A percentile compares a stretch with the other conserved stretches of the same genome.
Conservation (phyloP, 75 land plant genomes). For the Picea sitchensis region DNA sequence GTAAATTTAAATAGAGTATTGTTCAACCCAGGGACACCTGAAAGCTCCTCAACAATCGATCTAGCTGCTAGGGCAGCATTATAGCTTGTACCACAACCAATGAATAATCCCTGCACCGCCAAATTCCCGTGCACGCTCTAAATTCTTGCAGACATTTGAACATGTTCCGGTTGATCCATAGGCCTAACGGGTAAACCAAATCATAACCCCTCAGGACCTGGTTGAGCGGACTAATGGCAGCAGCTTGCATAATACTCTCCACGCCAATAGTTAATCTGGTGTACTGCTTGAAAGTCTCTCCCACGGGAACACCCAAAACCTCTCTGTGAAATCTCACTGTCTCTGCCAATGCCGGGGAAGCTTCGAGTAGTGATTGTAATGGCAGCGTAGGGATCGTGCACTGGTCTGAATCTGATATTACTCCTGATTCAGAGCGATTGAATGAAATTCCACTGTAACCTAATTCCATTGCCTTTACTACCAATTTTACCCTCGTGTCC, state of each 20-base stretch:
- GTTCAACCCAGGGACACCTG: too few species aligned
- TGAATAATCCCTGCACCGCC: too few species aligned
- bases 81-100: too few species aligned
- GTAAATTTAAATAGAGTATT: too few species aligned
- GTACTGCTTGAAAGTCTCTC: constrained; percentile 69
- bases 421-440: constrained; percentile 46
- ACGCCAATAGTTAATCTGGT: constrained; percentile 58
- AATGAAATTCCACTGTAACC: constrained; percentile 77
- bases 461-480: constrained; percentile 53
- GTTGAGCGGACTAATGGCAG: constrained; percentile 38
- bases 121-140: constrained; percentile 17
- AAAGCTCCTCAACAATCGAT: too few species aligned
- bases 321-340: constrained; percentile 58
- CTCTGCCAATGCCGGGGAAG: constrained; percentile 43
- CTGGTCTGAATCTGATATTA: constrained; percentile 50
- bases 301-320: constrained; percentile 45
- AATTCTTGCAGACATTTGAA: constrained; percentile 50
- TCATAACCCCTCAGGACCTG: constrained; percentile 62
- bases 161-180: constrained; percentile 54
- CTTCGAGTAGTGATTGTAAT: constrained; percentile 36
- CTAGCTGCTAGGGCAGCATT: too few species aligned
- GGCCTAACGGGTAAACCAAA: constrained; percentile 71
- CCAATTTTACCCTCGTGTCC: too few species aligned
- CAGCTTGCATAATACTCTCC: constrained; percentile 32
- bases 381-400: constrained; percentile 45